phyloP scores from a whole-genome alignment of 2,329 filamentous ascomycete genomes.

The Coleophoma cylindrospora region DNA sequence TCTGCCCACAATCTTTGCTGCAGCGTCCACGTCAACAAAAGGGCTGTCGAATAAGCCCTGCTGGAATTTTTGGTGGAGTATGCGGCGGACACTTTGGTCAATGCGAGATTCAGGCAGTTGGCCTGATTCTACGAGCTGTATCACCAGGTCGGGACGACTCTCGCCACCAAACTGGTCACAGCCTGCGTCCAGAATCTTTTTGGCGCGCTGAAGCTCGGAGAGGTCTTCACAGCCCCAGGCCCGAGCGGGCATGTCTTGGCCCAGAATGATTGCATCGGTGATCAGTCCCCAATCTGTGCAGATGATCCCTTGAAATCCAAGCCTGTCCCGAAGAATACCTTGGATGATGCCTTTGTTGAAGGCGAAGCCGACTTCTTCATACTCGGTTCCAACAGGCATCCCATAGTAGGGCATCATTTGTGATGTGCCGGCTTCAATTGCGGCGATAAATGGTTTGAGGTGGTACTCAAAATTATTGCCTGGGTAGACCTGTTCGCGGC shows the following conservation, averaged over 20 bases:
- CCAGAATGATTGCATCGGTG: constrained; percentile 35
- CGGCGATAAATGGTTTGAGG: constrained; percentile 43
- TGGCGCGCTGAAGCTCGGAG: constrained; percentile 34
- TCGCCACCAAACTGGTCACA: constrained; percentile 50
- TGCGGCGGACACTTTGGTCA: constrained; percentile 38
- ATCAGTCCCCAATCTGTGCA: constrained; percentile 48
- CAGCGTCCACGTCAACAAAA: constrained; percentile 40
- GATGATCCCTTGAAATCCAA: constrained; percentile 47
- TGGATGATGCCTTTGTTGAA: constrained; percentile 48
- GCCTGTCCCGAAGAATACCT: constrained; percentile 37
- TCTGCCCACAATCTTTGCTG: constrained; percentile 36
- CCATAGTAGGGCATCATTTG: constrained; percentile 50
- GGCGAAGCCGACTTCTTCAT: constrained; percentile 41
- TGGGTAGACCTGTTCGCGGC: constrained; percentile 45
- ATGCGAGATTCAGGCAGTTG: constrained; percentile 37
- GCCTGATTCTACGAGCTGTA: constrained; percentile 37
- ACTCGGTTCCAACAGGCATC: constrained; percentile 39
- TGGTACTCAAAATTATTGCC: constrained; percentile 45
- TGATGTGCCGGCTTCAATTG: constrained; percentile 41
- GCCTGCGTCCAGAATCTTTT: constrained; percentile 41
- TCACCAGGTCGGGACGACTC: constrained; percentile 39
- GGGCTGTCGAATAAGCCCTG: constrained; percentile 47
- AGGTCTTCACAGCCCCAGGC: constrained; percentile 45
- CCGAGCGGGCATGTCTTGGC: constrained; percentile 40
- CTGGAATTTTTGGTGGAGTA: constrained; percentile 44